Base-by-base conservation (phyloP, 768 basidiomycete species). In the Tylopilus sp. region DNA sequence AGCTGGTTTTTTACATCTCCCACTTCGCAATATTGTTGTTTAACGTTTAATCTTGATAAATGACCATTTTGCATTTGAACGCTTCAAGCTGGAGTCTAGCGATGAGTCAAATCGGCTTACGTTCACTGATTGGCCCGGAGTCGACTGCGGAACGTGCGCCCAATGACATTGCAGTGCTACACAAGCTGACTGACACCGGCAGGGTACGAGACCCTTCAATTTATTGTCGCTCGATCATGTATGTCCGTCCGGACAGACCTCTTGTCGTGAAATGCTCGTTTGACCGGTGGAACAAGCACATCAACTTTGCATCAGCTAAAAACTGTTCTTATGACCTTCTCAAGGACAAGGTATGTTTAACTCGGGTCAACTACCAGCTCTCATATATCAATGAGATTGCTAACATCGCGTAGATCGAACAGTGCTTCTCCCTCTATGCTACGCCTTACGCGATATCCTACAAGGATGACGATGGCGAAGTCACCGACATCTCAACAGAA, bases 391-490 rank as follows among this genome's bases (percentile, higher is more conserved):
- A 43, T 11, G 20, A 33, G 15, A 22, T 25, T 23, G 47, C 44
- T 47, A 33, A 51, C 28, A 38, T 36, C 12, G 28, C 40, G 26
- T 61, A 95, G 94, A 79, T 97, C 30, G 91, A 91, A 59, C 85
- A 91, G 63, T 86, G 85, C 54, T 97, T 92, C 65, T 79, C 85
- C 1, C 79, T 95, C 21, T 82, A 77, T 39, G 80, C 81, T 4
- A 79, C 81, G 0, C 71, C 82, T 6, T 95, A 88, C 61, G 74
- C 74, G 5, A 84, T 98, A 50, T 75, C 83, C 5, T 97, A 92
- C 71, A 88, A 83, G 59, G 92, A 94, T 62, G 91, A 97, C 63
- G 91, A 95, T 52, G 87, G 86, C 51, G 91, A 93, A 65, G 77
- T 80, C 50, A 82, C 78, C 21, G 77, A 75, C 55, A 88, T 94